Conservation (phyloP, 163 green algal genomes). For the Dunaliella salina region DNA sequence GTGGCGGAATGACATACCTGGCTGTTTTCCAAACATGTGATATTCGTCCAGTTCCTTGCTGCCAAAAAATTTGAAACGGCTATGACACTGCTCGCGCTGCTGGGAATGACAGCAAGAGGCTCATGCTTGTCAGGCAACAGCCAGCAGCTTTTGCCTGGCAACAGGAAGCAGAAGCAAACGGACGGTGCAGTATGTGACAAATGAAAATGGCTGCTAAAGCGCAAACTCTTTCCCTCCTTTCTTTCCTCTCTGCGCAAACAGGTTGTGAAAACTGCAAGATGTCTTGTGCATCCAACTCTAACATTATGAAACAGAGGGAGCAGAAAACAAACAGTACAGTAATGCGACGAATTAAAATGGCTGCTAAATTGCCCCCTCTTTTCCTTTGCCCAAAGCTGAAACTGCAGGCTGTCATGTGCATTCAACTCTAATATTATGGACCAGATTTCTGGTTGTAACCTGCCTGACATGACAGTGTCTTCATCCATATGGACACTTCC, state of each 20-base stretch:
- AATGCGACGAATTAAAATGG: too few species aligned
- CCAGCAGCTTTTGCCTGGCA: neutral
- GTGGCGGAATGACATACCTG: neutral
- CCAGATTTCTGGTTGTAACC: neutral
- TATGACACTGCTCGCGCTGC: neutral
- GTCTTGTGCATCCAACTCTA: too few species aligned
- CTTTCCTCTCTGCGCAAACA: too few species aligned
- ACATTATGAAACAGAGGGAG: too few species aligned
- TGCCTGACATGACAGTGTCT: neutral
- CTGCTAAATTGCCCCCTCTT: too few species aligned
- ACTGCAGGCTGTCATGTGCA: neutral
- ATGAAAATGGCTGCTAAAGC: too few species aligned
- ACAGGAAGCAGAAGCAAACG: neutral
- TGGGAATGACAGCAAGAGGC: neutral
- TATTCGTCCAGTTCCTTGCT: neutral
- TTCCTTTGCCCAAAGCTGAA: neutral
- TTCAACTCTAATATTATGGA: too few species aligned
- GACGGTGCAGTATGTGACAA: too few species aligned
- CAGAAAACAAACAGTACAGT: too few species aligned
- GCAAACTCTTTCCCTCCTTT: too few species aligned
- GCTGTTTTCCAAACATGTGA: neutral
- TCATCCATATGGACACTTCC: neutral
- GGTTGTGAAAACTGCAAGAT: too few species aligned
- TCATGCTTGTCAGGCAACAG: neutral
- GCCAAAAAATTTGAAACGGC: neutral